Conservation (phyloP, 2,329 filamentous ascomycete genomes). For the Exophiala mesophila region DNA sequence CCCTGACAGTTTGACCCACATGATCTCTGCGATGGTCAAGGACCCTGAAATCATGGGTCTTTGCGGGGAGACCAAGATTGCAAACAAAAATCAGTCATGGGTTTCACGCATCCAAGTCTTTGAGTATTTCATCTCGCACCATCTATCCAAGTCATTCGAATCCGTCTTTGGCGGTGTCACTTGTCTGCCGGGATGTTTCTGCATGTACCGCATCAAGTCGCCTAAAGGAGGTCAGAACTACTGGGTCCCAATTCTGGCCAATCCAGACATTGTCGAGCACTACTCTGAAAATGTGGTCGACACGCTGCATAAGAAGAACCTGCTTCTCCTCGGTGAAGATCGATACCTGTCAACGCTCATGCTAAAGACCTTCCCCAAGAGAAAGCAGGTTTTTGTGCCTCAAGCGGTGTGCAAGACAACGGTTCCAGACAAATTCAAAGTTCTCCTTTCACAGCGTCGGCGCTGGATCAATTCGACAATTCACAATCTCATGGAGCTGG, state of each 20-base stretch:
- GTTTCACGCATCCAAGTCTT: constrained; percentile 98
- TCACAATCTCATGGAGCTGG: constrained; percentile 96
- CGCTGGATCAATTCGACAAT: constrained; percentile 99
- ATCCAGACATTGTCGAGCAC: constrained; percentile 97
- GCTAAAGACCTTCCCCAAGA: constrained; percentile 97
- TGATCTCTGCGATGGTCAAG: constrained; percentile 98
- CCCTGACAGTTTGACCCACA: constrained; percentile 95
- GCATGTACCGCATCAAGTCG: constrained; percentile 99
- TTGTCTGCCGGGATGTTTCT: constrained; percentile 97
- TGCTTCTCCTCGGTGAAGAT: constrained; percentile 87
- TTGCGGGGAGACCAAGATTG: constrained; percentile 98
- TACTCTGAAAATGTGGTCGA: constrained; percentile 99
- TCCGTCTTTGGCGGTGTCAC: constrained; percentile 98
- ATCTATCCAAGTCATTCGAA: constrained; percentile 94
- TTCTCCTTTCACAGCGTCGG: constrained; percentile 87
- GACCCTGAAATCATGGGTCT: constrained; percentile 99
- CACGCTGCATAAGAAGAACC: constrained; percentile 95
- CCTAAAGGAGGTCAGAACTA: constrained; percentile 98
- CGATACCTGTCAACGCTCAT: constrained; percentile 94
- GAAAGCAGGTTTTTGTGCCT: constrained; percentile 97
- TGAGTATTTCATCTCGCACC: constrained; percentile 94
- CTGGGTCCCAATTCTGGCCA: constrained; percentile 97
- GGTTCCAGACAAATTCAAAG: constrained; percentile 86
- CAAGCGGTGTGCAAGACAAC: constrained; percentile 99
- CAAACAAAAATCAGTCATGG: constrained; percentile 93